These are phyloP conservation scores for Ceratobasidium sp. DNA, from an alignment of 1,284 basidiomycete genomes.

Conservation along the genomic window DNA sequence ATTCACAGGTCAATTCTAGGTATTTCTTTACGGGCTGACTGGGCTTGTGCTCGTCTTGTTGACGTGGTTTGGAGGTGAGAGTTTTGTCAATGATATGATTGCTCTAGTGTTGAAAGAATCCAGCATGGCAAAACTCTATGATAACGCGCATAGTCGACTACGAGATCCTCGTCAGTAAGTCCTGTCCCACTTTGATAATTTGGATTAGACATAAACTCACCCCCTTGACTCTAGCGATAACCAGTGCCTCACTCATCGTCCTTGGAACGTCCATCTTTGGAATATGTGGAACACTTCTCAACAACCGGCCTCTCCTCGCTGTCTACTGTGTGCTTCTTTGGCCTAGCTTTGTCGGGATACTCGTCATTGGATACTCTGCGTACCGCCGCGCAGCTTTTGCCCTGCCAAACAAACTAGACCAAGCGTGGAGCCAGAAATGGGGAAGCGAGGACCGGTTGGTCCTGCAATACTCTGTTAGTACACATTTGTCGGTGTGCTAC, in stretches of 20 bases:
- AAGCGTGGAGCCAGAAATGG: constrained; percentile 73
- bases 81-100: constrained; percentile 29
- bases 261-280: constrained; percentile 71
- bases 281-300: constrained; percentile 70
- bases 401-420: constrained; percentile 74
- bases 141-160: constrained; percentile 63
- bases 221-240: constrained; percentile 59
- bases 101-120: constrained; percentile 4
- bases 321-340: constrained; percentile 75
- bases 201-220: background rate
- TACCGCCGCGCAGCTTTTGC: constrained; percentile 75
- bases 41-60: constrained; percentile 58
- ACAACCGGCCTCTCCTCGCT: constrained; percentile 76
- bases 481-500: background rate
- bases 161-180: constrained; percentile 58
- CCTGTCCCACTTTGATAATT: background rate
- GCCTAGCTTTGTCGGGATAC: constrained; percentile 67
- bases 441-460: constrained; percentile 63
- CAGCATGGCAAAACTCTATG: constrained; percentile 52
- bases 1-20: constrained; percentile 26
- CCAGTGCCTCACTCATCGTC: constrained; percentile 63
- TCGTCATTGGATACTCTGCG: constrained; percentile 71
- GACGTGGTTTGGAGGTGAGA: constrained; percentile 68
- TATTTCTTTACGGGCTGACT: constrained; percentile 58
- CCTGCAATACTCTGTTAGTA: constrained; percentile 63